Evolutionary conservation across 768 basidiomycete genomes (phyloP).

Genomic region (Harrya chromipes): DNA sequence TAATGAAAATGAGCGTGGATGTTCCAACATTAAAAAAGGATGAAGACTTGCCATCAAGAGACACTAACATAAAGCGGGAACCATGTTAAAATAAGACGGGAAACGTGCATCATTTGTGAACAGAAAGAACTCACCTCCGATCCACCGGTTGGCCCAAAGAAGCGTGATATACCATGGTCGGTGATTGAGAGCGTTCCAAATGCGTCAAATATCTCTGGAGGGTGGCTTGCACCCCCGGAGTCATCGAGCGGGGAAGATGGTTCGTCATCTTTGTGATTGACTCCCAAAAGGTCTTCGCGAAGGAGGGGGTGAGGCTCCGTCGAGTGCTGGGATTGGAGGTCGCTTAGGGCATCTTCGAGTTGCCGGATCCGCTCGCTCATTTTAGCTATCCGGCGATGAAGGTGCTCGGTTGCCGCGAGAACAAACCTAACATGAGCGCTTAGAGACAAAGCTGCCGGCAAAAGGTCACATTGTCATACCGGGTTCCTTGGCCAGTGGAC

Average conservation of each 20-base stretch:
- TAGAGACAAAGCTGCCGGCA: constrained; percentile 3
- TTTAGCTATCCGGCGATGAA: constrained; percentile 52
- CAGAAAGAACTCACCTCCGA: constrained; percentile 49
- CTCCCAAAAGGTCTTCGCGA: constrained; percentile 45
- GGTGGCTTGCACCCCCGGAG: constrained; percentile 4
- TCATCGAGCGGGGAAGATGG: constrained; percentile 25
- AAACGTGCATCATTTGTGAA: constrained; percentile 5
- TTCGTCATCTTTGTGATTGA: constrained; percentile 30
- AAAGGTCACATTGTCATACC: constrained; percentile 37
- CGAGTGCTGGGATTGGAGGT: constrained; percentile 49
- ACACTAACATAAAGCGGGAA: constrained; percentile 23
- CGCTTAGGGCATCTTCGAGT: constrained; percentile 58
- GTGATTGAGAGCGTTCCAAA: constrained; percentile 61
- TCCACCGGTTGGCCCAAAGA: constrained; percentile 67
- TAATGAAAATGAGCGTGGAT: constrained; percentile 9
- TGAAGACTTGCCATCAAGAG: constrained; percentile 30
- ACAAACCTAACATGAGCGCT: constrained; percentile 42
- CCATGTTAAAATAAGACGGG: constrained; percentile 7
- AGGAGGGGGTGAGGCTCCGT: constrained; percentile 59
- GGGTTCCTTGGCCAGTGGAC: constrained; percentile 77
- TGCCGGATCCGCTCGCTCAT: constrained; percentile 54
- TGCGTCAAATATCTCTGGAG: constrained; percentile 48
- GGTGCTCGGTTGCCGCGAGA: constrained; percentile 63
- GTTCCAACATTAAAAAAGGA: neutral
- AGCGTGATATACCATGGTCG: constrained; percentile 57